A percentile compares a stretch with the other conserved stretches of the same genome.
phyloP scores from a whole-genome alignment of 2,329 filamentous ascomycete species.

The Lecanoromycetidae sp. region DNA sequence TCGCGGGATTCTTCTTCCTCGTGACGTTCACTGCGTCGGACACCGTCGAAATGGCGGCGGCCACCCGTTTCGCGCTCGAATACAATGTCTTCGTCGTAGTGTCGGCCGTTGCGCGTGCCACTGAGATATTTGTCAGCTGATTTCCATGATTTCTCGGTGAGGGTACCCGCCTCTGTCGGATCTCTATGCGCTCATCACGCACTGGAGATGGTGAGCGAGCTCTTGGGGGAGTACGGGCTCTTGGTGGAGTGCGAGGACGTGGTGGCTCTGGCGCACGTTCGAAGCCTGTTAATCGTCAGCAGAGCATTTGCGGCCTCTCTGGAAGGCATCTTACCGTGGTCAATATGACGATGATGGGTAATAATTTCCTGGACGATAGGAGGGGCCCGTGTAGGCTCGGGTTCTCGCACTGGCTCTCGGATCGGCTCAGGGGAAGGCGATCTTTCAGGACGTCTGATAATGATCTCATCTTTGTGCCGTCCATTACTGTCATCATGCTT shows the following conservation, averaged over 20 bases:
- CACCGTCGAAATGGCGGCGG: constrained; percentile 30
- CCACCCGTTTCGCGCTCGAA: constrained; percentile 41
- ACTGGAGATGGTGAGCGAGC: constrained; percentile 20
- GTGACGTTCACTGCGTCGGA: constrained; percentile 54
- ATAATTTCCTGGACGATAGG: constrained; percentile 81
- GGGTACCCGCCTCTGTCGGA: constrained; percentile 38
- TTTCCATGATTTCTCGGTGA: neutral
- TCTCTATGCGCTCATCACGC: constrained; percentile 40
- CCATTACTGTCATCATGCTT: constrained; percentile 30
- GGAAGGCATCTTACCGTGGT: constrained; percentile 52
- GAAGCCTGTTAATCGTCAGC: constrained; percentile 13
- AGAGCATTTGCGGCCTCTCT: neutral
- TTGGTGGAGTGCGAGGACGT: constrained; percentile 19
- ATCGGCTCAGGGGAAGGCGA: constrained; percentile 17
- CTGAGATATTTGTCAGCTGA: constrained; percentile 18
- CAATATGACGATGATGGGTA: constrained; percentile 75
- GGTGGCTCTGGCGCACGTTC: constrained; percentile 18
- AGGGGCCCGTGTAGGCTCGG: constrained; percentile 58
- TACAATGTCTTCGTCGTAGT: constrained; percentile 54
- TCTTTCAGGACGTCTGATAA: constrained; percentile 33
- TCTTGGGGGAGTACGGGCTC: too few relatives aligned
- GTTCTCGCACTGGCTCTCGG: constrained; percentile 38
- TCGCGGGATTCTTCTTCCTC: constrained; percentile 37
- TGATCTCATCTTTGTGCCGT: constrained; percentile 36
- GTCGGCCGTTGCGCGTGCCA: constrained; percentile 34